Conservation (phyloP, 2,329 filamentous ascomycete species). For the Nectriaceae sp. region DNA sequence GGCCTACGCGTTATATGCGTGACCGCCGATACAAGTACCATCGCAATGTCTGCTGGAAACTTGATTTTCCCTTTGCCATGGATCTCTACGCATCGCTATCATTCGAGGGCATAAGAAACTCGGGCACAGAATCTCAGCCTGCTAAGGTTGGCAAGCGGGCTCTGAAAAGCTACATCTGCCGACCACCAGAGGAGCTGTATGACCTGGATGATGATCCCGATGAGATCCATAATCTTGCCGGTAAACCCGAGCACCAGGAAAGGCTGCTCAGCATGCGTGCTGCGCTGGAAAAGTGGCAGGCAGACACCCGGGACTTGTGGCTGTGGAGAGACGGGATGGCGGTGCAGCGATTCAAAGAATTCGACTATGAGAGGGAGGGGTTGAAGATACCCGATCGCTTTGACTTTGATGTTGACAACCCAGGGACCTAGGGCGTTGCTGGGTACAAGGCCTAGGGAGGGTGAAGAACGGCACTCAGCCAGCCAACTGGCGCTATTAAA, state of each 20-base stretch:
- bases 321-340: constrained; percentile 30
- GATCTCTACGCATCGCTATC: constrained; percentile 47
- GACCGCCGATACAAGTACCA: constrained; percentile 49
- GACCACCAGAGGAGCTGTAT: constrained; percentile 48
- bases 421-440: constrained; percentile 14
- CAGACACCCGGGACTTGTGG: constrained; percentile 30
- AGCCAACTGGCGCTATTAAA: background rate
- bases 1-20: constrained; percentile 50
- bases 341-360: constrained; percentile 20
- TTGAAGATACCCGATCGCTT: constrained; percentile 30
- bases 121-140: constrained; percentile 7
- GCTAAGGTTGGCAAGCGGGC: constrained; percentile 38
- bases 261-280: constrained; percentile 34
- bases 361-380: constrained; percentile 25
- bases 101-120: constrained; percentile 47
- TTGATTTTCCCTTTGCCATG: constrained; percentile 50
- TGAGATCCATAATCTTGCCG: constrained; percentile 45
- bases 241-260: constrained; percentile 24
- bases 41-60: constrained; percentile 49
- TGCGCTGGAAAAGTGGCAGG: constrained; percentile 32
- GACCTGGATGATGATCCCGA: constrained; percentile 46
- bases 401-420: constrained; percentile 26
- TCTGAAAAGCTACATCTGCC: constrained; percentile 45
- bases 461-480: constrained; percentile 5
- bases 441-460: constrained; percentile 10